Conservation (phyloP, 345 rosid species). For the Physaria fendleri region DNA sequence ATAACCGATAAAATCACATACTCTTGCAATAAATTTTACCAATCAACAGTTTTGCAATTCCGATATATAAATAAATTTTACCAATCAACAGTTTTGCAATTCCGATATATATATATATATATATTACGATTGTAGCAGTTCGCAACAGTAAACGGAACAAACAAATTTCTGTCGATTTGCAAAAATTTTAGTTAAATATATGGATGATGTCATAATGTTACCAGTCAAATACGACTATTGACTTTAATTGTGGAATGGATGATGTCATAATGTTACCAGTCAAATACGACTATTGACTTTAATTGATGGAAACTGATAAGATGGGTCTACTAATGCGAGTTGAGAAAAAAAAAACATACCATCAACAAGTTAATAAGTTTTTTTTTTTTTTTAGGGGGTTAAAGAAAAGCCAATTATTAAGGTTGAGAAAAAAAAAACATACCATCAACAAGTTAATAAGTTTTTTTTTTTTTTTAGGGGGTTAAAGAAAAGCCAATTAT, state of each 20-base stretch:
- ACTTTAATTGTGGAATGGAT: constrained; percentile 6
- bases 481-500: background rate
- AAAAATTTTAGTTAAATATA: background rate
- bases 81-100: background rate
- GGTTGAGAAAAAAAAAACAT: constrained; percentile 3
- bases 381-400: too few species aligned
- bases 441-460: background rate
- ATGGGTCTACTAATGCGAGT: background rate
- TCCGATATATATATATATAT: background rate
- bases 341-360: constrained; percentile 1
- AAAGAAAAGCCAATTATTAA: background rate
- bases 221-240: background rate
- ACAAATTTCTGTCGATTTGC: background rate
- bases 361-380: background rate
- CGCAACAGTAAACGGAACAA: background rate
- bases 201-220: background rate
- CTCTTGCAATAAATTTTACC: background rate
- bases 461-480: too few species aligned
- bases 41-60: background rate
- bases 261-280: background rate
- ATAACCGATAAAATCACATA: background rate
- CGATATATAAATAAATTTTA: background rate
- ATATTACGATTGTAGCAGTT: background rate
- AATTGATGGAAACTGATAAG: constrained; percentile 6
- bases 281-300: constrained; percentile 3